Base-by-base conservation (phyloP, 768 basidiomycete species). In the Boletus huronensis region DNA sequence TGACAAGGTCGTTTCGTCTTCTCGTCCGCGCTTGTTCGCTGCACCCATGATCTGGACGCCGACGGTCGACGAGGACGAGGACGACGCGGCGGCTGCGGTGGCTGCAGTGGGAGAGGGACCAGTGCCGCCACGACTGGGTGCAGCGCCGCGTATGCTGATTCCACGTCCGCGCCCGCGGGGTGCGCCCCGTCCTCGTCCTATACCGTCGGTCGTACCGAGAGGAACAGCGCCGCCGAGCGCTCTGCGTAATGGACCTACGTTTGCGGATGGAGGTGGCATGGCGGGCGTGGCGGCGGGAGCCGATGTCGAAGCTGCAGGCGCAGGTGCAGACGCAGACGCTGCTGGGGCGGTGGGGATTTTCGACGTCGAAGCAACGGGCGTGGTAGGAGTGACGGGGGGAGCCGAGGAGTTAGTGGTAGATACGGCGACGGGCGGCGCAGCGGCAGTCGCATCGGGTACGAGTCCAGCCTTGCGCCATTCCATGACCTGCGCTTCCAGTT, bases 31-130 rank as follows among this genome's bases (percentile, higher is more conserved):
- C 59, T 89, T 89, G 31, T 61, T 71, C 16, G 84, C 83, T 6
- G 85, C 86, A 32, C 85, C 86, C 61, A 82, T 78, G 42, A 87
- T 86, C 14, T 80, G 79, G 38, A 85, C 73, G 9, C 78, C 79
- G 7, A 70, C 70, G 13, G 73, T 61, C 3, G 73, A 60, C 35
- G 75, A 45, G 5, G 25, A 9, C 23, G 42, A 17, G 2, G 75
- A 59, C 23, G 59, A 16, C 10, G 51, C 17, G 2, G 54, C 19
- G 6, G 52, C 14, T 11, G 72, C 56, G 3, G 31, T 16, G 21
- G 40, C 21, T 5, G 74, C 55, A 1, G 70, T 63, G 13, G 69
- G 64, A 6, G 70, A 38, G 55, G 42, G 60, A 19, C 61, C 66
- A 10, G 48, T 16, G 4, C 61, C 61, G 8, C 62, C 64, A 5